Evolutionary conservation across 2,329 filamentous ascomycete genomes (phyloP), one percentile per base, ranked within the genome.

Genomic region (Fusarium xylarioides): DNA sequence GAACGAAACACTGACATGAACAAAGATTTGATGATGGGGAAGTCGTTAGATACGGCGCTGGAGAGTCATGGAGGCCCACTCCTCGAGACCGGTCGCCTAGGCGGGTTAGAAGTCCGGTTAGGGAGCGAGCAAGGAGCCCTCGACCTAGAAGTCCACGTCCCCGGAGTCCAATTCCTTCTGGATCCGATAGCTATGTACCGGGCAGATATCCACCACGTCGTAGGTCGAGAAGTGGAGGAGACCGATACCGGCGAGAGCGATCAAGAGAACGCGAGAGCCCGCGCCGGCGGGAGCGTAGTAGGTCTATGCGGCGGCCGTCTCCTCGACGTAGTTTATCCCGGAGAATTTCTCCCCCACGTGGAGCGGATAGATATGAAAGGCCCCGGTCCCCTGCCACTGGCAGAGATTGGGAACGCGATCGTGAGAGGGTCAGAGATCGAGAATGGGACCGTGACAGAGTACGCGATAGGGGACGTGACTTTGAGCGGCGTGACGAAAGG

Each of bases 51-150:
- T 90, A 90, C 78, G 88, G 88, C 57, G 89, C 89, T 18, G 88
- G 88, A 66, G 88, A 90, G 80, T 90, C 88, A 42, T 90, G 89
- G 83, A 83, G 88, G 66, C 88, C 88, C 16, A 90, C 87, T 66
- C 89, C 88, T 56, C 81, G 85, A 55, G 83, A 85, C 71, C 83
- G 85, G 63, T 87, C 86, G 34, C 85, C 86, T 21, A 74, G 80
- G 50, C 77, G 79, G 66, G 67, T 74, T 26, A 78, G 80, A 61
- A 82, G 81, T 68, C 81, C 80, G 16, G 64, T 78, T 28, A 68
- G 78, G 50, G 79, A 80, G 23, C 76, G 79, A 67, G 70, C 76
- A 15, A 77, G 80, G 56, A 83, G 81, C 56, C 80, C 81, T n/a
- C 79, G 84, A 53, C 77, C 81, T 50, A 80, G 84, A 59, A 85